Evolutionary conservation across 345 rosid genomes (phyloP), one percentile per base, ranked within the genome.

Genomic region (Camelina hispida): DNA sequence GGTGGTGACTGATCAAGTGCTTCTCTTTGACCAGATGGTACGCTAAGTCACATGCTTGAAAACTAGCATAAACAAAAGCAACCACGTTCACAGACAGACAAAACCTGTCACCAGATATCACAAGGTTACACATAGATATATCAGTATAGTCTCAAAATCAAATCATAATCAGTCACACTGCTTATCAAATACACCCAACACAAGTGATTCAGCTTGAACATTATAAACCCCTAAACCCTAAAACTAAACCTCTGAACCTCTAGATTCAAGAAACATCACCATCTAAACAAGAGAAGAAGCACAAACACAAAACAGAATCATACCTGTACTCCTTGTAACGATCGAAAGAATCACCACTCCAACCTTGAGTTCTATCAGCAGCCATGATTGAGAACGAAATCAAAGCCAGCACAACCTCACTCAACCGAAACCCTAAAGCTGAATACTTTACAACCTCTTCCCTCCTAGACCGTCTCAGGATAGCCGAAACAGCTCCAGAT

Each of bases 341-440:
- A 69, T 96, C 90, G 37, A 82, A 96, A 50, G 99, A 96, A 70
- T 96, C 99, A 28, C 99, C 99, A 34, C 96, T 88, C 99, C 98
- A 96, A 4, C 99, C 99, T 73, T 87, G 85, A n/a, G 98, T 96
- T 85, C 74, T 89, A 81, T 93, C 88, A 42, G 99, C 93, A 1
- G 98, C 98, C 98, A 96, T 91, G 11, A 96, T 83, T 2, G 98
- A 88, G 69, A 96, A 92, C 9, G 99, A 96, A 63, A 93, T 88
- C 88, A 93, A 79, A 61, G 98, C 86, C 68, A 93, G 58, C 44
- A 86, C 82, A 50, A 86, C 71, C 72, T 89, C 96, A 69, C 87
- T 77, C 42, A 96, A 22, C 65, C 98, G 85, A 80, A 88, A 87
- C 79, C 89, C 91, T 72, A 93, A 71, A 47, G 85, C 93, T 30